A percentile compares a stretch with the other conserved stretches of the same genome.
phyloP scores from a whole-genome alignment of 2,329 filamentous ascomycete species.

The Fusarium nygamai region DNA sequence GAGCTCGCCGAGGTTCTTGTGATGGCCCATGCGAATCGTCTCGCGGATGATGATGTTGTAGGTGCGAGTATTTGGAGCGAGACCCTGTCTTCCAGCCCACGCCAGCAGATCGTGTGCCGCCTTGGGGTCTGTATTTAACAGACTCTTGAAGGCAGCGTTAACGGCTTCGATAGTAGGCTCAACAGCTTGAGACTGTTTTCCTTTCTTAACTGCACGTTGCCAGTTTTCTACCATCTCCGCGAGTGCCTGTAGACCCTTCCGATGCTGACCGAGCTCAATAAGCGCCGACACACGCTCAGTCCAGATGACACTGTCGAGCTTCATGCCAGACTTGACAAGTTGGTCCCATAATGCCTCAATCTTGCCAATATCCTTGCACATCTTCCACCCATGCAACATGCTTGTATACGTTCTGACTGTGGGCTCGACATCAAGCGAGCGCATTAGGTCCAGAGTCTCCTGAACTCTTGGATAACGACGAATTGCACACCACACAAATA shows the following conservation, averaged over 20 bases:
- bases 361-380: constrained; percentile 65
- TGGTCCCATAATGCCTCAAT: constrained; percentile 75
- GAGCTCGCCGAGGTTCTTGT: constrained; percentile 60
- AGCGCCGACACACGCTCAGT: constrained; percentile 74
- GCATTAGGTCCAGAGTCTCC: constrained; percentile 56
- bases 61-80: constrained; percentile 66
- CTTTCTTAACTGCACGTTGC: constrained; percentile 53
- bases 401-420: constrained; percentile 74
- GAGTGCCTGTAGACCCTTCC: constrained; percentile 70
- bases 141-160: constrained; percentile 74
- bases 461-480: constrained; percentile 44
- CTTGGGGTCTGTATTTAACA: constrained; percentile 62
- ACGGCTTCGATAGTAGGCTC: constrained; percentile 72
- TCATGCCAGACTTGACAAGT: constrained; percentile 65
- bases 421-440: constrained; percentile 62
- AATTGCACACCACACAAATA: constrained; percentile 53
- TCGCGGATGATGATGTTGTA: constrained; percentile 77
- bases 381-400: constrained; percentile 77
- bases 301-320: constrained; percentile 75
- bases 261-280: constrained; percentile 63
- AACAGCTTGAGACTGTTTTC: constrained; percentile 50
- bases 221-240: constrained; percentile 73
- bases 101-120: constrained; percentile 64
- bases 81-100: constrained; percentile 67
- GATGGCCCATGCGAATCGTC: constrained; percentile 61